Evolutionary conservation across 805 yeast genomes (phyloP), one percentile per base, ranked within the genome.

Genomic region (Wickerhamiella australiensis): DNA sequence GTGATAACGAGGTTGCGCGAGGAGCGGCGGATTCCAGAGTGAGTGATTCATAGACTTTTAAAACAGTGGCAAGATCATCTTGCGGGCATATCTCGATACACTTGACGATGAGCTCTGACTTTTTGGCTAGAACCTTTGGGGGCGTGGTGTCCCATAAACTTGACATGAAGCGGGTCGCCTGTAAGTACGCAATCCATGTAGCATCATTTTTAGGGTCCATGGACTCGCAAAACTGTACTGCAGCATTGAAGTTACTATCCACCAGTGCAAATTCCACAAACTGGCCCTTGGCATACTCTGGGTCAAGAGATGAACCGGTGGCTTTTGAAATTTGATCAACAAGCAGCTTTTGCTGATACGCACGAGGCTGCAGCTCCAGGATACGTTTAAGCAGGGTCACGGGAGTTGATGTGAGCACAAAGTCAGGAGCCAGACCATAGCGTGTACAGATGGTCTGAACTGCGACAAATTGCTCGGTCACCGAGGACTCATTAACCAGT

Each of bases 101-200:
- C 12, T 25, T 46, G 36, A 37, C 43, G 12, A 37, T 27, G 7
- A 46, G 49, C 43, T 46, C 43, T 29, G 2, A 9, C 17, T 46
- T 35, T 31, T 46, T 46, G 36, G 42, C 37, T 3, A 26, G 26
- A 17, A 37, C 18, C 15, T 46, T 46, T 25, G 49, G 49, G 13
- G 49, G 42, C 6, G 35, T 29, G 5, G 23, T 2, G 23, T 65
- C 56, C 77, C 77, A 70, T 21, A 63, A 63, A 6, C 77, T 75
- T 17, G 76, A 70, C 27, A 65, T 58, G 61, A 61, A 74, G 62
- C 82, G 81, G 2, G 84, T 83, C 2, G 82, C 79, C 57, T 85
- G 94, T 57, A 79, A 81, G 53, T 82, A 77, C 0, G 84, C 77
- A 22, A 79, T 70, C 95, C 95, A 86, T 6, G 68, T 60, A 13